Evolutionary conservation across 2,329 filamentous ascomycete genomes (phyloP).

Genomic region (Fusarium sp.): DNA sequence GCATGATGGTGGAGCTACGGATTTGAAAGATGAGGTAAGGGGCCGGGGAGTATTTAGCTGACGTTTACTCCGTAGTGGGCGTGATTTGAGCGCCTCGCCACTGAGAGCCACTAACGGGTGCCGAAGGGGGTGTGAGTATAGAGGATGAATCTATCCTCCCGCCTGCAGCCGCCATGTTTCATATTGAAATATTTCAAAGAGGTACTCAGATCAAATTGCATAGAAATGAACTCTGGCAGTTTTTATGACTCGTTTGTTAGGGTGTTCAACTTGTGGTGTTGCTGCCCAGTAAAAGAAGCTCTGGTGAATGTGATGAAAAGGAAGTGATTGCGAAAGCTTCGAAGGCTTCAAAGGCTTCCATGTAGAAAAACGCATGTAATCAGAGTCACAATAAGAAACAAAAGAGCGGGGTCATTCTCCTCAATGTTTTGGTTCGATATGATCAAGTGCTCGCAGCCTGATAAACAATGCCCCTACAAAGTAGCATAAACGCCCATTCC

Average conservation of each 20-base stretch:
- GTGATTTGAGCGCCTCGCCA: slow-evolving; percentile 1
- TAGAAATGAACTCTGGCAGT: background rate
- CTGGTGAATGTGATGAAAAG: background rate
- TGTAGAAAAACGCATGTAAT: background rate
- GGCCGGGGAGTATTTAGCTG: background rate
- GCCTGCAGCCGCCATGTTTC: background rate
- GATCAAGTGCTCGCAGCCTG: background rate
- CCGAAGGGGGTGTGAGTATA: slow-evolving; percentile 19
- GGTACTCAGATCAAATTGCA: background rate
- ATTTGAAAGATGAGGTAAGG: slow-evolving; percentile 8
- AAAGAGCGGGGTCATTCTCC: background rate
- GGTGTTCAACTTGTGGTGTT: background rate
- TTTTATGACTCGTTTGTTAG: background rate
- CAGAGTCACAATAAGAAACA: background rate
- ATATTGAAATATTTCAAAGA: background rate
- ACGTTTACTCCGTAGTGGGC: slow-evolving; percentile 3
- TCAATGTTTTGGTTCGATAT: background rate
- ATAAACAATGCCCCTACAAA: background rate
- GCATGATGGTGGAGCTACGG: slow-evolving; percentile 4
- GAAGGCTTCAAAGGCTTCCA: background rate
- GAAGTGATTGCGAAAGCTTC: background rate
- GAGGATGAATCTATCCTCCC: background rate
- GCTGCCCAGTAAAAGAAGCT: background rate
- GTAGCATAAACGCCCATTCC: slow-evolving; percentile 11
- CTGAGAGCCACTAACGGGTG: background rate